Percentiles rank a stretch among this genome's conserved stretches.
Evolutionary conservation across 768 basidiomycete species (phyloP).

Genomic region (Auricularia cornea): DNA sequence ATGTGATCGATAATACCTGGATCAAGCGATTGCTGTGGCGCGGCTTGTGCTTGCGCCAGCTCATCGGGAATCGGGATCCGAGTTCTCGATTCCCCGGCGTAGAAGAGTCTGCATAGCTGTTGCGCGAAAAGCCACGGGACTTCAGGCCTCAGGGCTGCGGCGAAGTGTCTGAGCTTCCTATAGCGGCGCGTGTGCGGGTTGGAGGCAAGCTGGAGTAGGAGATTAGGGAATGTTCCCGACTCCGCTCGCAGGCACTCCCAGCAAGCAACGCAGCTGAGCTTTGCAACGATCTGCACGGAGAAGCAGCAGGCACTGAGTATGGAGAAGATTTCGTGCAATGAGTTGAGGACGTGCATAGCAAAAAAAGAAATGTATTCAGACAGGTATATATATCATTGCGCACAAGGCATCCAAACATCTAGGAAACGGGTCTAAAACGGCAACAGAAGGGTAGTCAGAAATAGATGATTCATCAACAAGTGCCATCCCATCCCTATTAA

Average conservation of each 20-base stretch:
- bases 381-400: background rate
- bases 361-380: background rate
- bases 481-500: constrained; percentile 4
- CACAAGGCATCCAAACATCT: background rate
- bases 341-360: too few relatives aligned
- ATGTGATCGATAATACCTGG: constrained; percentile 80
- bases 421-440: background rate
- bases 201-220: too few relatives aligned
- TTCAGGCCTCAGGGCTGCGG: background rate
- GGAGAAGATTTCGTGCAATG: too few relatives aligned
- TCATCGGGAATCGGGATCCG: constrained; percentile 28
- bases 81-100: constrained; percentile 76
- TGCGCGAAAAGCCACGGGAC: background rate
- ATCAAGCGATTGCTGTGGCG: constrained; percentile 45
- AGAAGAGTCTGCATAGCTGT: constrained; percentile 61
- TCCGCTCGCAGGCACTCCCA: too few relatives aligned
- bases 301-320: too few relatives aligned
- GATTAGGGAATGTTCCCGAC: background rate
- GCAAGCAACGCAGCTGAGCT: too few relatives aligned
- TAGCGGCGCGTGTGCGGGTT: too few relatives aligned
- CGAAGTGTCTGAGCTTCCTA: too few relatives aligned
- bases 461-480: constrained; percentile 7
- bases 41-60: constrained; percentile 17
- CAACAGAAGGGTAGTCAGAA: constrained; percentile 2
- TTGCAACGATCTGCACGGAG: too few relatives aligned